Evolutionary conservation across 2,329 filamentous ascomycete genomes (phyloP).

Genomic region (Rosellinia necatrix): DNA sequence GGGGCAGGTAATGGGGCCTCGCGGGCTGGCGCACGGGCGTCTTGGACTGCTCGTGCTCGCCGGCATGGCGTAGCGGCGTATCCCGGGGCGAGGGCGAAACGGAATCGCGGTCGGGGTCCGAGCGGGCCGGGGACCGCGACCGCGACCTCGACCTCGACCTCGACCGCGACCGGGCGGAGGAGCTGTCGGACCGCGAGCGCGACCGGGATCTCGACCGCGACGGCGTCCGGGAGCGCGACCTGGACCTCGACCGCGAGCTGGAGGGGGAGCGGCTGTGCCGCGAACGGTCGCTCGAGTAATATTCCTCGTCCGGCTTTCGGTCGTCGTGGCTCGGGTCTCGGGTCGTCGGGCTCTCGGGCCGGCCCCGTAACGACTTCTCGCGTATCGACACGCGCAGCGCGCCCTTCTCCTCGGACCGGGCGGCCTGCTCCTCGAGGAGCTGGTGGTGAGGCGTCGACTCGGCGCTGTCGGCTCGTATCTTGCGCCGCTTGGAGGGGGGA

Average conservation of each 20-base stretch:
- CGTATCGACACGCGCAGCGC: conserved; percentile 39
- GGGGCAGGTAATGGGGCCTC: conserved; percentile 69
- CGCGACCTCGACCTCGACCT: conserved; percentile 30
- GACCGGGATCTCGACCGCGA: conserved; percentile 26
- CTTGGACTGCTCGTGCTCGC: conserved; percentile 19
- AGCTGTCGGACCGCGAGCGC: conserved; percentile 8
- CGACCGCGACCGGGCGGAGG: conserved; percentile 13
- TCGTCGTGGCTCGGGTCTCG: conserved; percentile 32
- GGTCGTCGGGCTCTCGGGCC: conserved; percentile 31
- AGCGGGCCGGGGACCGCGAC: conserved; percentile 25
- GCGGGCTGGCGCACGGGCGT: conserved; percentile 53
- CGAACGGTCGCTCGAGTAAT: conserved; percentile 40
- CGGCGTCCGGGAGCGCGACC: conserved; percentile 17
- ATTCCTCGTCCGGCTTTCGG: conserved; percentile 33
- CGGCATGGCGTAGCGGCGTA: conserved; percentile 28
- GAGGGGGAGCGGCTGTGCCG: conserved; percentile 36
- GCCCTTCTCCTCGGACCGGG: conserved; percentile 20
- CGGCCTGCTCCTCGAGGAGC: conserved; percentile 50
- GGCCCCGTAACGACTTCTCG: conserved; percentile 35
- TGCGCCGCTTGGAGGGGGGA: conserved; percentile 49
- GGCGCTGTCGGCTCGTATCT: conserved; percentile 47
- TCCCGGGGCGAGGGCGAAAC: conserved; percentile 29
- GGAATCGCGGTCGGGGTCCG: conserved; percentile 27
- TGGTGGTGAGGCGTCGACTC: conserved; percentile 48
- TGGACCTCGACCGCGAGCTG: conserved; percentile 30